A percentile compares a stretch with the other conserved stretches of the same genome.
phyloP scores from a whole-genome alignment of 2,329 filamentous ascomycete genomes.

The Alternaria longipes region DNA sequence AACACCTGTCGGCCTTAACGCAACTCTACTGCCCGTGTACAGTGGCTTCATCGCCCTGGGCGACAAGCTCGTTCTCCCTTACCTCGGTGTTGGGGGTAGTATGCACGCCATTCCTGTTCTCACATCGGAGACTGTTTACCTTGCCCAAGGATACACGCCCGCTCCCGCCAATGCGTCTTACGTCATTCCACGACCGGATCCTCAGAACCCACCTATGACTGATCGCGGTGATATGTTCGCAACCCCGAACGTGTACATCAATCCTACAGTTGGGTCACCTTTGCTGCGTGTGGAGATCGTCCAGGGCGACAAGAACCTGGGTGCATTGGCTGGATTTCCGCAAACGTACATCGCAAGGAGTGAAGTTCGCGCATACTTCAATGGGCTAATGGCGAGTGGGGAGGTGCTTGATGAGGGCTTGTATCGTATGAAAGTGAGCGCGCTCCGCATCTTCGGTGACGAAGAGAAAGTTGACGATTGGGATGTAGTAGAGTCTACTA shows the following conservation, averaged over 20 bases:
- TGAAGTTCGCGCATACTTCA: slow-evolving; percentile 11
- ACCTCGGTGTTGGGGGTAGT: slow-evolving; percentile 24
- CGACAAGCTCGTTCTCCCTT: slow-evolving; percentile 25
- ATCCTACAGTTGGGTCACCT: not conserved
- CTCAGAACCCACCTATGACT: slow-evolving; percentile 10
- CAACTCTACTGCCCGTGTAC: slow-evolving; percentile 32
- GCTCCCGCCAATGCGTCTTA: slow-evolving; percentile 18
- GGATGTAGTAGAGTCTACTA: not conserved
- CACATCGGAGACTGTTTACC: slow-evolving; percentile 9
- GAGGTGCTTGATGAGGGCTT: slow-evolving; percentile 21
- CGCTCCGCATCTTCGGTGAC: slow-evolving; percentile 20
- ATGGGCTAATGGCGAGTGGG: slow-evolving; percentile 28
- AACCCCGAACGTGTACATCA: slow-evolving; percentile 7
- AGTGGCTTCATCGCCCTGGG: slow-evolving; percentile 30
- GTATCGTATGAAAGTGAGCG: slow-evolving; percentile 23
- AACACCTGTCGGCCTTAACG: slow-evolving; percentile 11
- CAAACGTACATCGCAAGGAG: slow-evolving; percentile 15
- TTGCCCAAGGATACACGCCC: slow-evolving; percentile 18
- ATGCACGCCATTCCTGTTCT: slow-evolving; percentile 15
- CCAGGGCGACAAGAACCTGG: slow-evolving; percentile 8
- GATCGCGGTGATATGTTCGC: slow-evolving; percentile 11
- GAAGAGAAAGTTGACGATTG: not conserved
- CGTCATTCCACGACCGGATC: slow-evolving; percentile 22
- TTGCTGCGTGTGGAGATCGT: slow-evolving; percentile 19
- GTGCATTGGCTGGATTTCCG: slow-evolving; percentile 17